Conservation (phyloP, 306 rosid genomes). For the Benincasa hispida region DNA sequence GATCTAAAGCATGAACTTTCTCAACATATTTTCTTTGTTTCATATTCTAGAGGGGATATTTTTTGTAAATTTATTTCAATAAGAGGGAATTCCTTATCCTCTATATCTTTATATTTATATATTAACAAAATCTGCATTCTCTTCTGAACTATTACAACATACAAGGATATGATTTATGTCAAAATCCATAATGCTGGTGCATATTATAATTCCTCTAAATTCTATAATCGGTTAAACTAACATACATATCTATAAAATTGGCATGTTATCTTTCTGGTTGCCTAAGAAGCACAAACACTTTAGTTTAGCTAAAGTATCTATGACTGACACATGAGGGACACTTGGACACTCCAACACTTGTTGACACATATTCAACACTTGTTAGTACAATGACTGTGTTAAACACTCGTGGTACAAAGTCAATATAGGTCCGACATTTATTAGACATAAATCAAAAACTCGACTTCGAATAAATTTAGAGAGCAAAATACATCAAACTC, state of each 20-base stretch:
- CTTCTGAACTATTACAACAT: neutral
- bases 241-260: neutral
- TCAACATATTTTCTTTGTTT: neutral
- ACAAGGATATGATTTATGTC: neutral
- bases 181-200: neutral
- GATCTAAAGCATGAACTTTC: neutral
- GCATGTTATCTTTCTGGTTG: neutral
- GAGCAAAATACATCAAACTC: too few relatives aligned
- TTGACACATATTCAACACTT: too few relatives aligned
- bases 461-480: too few relatives aligned
- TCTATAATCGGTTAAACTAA: neutral
- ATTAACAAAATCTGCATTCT: neutral
- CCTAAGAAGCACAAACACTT: too few relatives aligned
- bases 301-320: too few relatives aligned
- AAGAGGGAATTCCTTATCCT: neutral
- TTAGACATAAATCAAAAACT: too few relatives aligned
- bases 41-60: neutral
- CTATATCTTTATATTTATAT: neutral
- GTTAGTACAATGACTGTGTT: too few relatives aligned
- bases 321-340: too few relatives aligned
- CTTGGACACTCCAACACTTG: too few relatives aligned
- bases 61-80: neutral
- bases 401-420: too few relatives aligned
- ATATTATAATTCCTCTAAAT: neutral
- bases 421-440: too few relatives aligned